These are phyloP conservation scores for Cercophora scortea DNA, from an alignment of 495 filamentous ascomycete species.

Conservation along the genomic window DNA sequence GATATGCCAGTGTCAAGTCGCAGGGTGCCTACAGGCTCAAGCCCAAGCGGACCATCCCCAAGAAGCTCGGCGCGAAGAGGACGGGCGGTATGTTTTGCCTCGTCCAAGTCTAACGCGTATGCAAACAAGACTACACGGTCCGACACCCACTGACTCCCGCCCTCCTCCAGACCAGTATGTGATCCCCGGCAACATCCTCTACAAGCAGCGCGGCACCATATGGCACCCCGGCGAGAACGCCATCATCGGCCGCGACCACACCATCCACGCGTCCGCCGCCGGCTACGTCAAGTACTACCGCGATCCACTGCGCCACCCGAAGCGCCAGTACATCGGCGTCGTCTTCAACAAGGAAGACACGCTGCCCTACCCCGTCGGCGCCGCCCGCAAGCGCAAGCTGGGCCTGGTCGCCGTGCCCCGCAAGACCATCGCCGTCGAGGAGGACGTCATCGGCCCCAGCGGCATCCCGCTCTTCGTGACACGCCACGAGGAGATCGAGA, in stretches of 20 bases:
- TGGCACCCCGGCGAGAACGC: conserved; percentile 95
- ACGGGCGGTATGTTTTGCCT: conserved; percentile 53
- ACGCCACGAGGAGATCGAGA: conserved; percentile 26
- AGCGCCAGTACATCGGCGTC: conserved; percentile 86
- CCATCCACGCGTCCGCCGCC: conserved; percentile 74
- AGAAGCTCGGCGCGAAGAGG: conserved; percentile 92
- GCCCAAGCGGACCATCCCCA: conserved; percentile 79
- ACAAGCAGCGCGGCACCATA: conserved; percentile 85
- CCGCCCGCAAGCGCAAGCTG: conserved; percentile 59
- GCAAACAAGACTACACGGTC: background rate
- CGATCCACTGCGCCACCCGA: conserved; percentile 70
- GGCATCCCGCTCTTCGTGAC: conserved; percentile 37
- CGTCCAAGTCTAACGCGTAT: background rate
- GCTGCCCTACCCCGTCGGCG: conserved; percentile 68
- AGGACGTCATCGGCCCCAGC: conserved; percentile 26
- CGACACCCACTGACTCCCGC: background rate
- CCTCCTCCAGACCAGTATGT: conserved; percentile 67
- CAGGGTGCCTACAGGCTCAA: conserved; percentile 80
- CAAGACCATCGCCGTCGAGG: conserved; percentile 8
- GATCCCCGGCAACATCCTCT: conserved; percentile 93
- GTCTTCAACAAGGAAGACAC: conserved; percentile 54
- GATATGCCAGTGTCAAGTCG: conserved; percentile 77
- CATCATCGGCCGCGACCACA: conserved; percentile 92
- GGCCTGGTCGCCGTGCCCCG: conserved; percentile 51
- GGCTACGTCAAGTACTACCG: conserved; percentile 96